These are phyloP conservation scores for Saprolegnia parasitica DNA, from an alignment of 352 stramenopile genomes.

Conservation along the genomic window DNA sequence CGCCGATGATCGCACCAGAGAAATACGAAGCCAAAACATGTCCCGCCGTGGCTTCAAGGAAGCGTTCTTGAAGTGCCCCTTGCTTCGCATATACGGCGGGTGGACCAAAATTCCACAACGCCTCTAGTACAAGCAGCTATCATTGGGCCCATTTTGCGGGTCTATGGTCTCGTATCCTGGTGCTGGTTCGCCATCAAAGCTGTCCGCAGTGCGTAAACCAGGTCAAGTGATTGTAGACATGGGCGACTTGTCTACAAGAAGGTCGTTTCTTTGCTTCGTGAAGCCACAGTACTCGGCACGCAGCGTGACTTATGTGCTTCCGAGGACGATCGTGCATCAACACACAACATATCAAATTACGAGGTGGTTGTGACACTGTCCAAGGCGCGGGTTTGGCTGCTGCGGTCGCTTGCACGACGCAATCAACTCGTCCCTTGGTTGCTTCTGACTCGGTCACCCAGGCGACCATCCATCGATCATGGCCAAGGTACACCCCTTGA, in stretches of 20 bases:
- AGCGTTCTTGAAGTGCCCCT: too few relatives aligned
- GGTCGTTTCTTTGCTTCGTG: not conserved
- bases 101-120: too few relatives aligned
- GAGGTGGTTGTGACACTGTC: not conserved
- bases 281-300: not conserved
- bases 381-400: not conserved
- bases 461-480: too few relatives aligned
- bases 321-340: not conserved
- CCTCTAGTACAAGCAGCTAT: too few relatives aligned
- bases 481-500: too few relatives aligned
- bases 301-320: not conserved
- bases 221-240: slow-evolving; percentile 3
- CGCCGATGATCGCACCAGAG: too few relatives aligned
- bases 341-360: not conserved
- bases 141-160: too few relatives aligned
- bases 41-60: too few relatives aligned
- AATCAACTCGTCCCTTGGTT: not conserved
- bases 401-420: not conserved
- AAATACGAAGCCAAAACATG: too few relatives aligned
- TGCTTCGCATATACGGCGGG: too few relatives aligned
- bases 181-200: not conserved
- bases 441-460: too few relatives aligned
- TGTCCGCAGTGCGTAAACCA: not conserved
- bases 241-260: not conserved
- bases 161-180: not conserved